phyloP scores from a whole-genome alignment of 106 monocot species.

The Hemerocallis citrina region DNA sequence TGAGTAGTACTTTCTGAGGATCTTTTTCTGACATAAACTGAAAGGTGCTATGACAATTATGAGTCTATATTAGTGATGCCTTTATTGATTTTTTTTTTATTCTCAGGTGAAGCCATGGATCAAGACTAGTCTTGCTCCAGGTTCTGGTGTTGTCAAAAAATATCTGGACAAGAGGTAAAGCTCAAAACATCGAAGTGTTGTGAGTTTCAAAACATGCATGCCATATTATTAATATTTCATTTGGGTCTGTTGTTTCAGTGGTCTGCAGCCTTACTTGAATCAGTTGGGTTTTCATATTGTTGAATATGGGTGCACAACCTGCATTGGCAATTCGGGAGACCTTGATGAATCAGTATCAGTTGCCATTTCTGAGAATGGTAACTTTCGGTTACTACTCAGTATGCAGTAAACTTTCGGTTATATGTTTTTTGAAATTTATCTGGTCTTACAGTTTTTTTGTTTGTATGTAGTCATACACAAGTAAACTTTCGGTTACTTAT shows the following conservation, averaged over 20 bases:
- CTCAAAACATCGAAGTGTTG: not conserved
- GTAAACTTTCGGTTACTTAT: too few relatives aligned
- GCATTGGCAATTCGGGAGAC: constrained; percentile 98
- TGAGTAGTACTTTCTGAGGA: too few relatives aligned
- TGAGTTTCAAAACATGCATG: not conserved
- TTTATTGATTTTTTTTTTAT: not conserved
- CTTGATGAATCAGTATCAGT: constrained; percentile 79
- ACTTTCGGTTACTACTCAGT: too few relatives aligned
- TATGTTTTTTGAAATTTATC: too few relatives aligned
- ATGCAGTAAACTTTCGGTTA: too few relatives aligned
- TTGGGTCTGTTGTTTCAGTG: constrained; percentile 41
- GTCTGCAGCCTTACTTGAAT: constrained; percentile 80
- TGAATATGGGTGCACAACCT: constrained; percentile 96
- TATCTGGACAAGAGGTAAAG: constrained; percentile 75
- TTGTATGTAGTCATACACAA: too few relatives aligned
- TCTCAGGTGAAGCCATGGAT: constrained; percentile 93
- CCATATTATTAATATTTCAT: not conserved
- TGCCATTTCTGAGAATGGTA: constrained; percentile 90
- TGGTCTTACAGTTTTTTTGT: too few relatives aligned
- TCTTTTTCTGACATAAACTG: too few relatives aligned
- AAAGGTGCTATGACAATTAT: not conserved
- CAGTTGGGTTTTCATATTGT: constrained; percentile 87
- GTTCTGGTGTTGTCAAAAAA: constrained; percentile 84
- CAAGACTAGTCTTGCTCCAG: constrained; percentile 92
- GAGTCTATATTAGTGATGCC: not conserved